Conservation (phyloP, 768 basidiomycete species). For the Tylopilus sp. region DNA sequence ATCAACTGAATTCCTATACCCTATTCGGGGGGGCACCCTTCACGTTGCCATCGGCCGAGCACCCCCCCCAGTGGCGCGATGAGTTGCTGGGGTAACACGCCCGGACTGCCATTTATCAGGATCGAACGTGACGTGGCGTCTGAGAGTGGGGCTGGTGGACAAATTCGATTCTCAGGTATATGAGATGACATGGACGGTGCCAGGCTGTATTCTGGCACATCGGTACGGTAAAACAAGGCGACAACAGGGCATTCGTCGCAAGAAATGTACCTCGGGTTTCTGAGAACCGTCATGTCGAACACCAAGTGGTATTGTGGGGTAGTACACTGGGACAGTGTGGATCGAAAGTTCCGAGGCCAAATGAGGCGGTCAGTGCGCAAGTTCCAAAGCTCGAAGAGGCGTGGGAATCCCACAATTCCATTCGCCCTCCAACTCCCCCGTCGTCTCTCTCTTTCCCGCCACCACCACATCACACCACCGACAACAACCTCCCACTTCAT, state of each 20-base stretch:
- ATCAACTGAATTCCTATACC: not conserved
- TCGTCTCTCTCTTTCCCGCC: slow-evolving; percentile 18
- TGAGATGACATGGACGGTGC: not conserved
- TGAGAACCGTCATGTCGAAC: not conserved
- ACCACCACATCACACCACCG: slow-evolving; percentile 29
- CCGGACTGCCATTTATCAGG: not conserved
- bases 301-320: not conserved
- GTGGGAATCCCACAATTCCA: slow-evolving; percentile 27
- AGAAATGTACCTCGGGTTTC: not conserved
- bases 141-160: not conserved
- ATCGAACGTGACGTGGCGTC: not conserved
- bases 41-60: not conserved
- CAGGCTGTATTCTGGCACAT: no score
- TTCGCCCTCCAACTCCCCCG: slow-evolving; percentile 17
- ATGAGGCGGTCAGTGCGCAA: slow-evolving; percentile 31
- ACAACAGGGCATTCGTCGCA: not conserved
- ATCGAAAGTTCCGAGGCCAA: slow-evolving; percentile 17
- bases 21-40: not conserved
- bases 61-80: not conserved
- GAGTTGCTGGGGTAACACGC: not conserved
- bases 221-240: no score
- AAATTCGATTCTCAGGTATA: not conserved
- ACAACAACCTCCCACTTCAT: slow-evolving; percentile 2
- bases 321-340: not conserved
- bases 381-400: slow-evolving; percentile 17